Conservation (phyloP, 1,139 yeast species). For the Geotrichum carabidarum region DNA sequence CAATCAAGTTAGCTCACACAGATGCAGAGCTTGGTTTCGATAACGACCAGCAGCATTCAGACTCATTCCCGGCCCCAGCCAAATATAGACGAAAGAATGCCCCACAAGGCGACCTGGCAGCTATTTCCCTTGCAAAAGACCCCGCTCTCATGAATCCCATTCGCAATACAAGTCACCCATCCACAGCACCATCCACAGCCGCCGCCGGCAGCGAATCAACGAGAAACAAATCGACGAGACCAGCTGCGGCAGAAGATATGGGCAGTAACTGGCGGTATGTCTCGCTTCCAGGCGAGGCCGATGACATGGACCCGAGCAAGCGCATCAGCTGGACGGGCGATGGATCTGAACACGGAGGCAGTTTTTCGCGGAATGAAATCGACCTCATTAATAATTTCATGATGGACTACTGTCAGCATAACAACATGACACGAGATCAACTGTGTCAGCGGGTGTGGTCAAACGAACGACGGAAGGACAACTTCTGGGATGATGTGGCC, state of each 20-base stretch:
- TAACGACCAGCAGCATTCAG: background rate
- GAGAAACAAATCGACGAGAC: background rate
- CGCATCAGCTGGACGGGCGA: constrained; percentile 29
- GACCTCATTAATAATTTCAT: constrained; percentile 68
- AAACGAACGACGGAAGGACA: constrained; percentile 74
- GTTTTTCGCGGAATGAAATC: constrained; percentile 61
- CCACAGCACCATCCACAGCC: background rate
- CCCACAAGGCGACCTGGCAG: constrained; percentile 8
- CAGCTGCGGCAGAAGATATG: background rate
- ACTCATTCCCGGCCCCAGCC: background rate
- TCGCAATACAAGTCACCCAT: background rate
- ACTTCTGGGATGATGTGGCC: constrained; percentile 79
- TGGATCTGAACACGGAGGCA: constrained; percentile 39
- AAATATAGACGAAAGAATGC: background rate
- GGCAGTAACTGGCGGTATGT: constrained; percentile 4
- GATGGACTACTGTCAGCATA: constrained; percentile 57
- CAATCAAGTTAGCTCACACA: constrained; percentile 3
- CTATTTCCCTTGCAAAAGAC: constrained; percentile 10
- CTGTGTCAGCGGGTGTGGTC: constrained; percentile 86
- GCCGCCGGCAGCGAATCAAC: too few relatives aligned
- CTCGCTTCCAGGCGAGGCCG: background rate
- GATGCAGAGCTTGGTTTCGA: background rate
- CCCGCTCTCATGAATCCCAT: constrained; percentile 6
- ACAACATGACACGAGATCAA: constrained; percentile 58
- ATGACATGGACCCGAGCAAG: constrained; percentile 11